These are phyloP conservation scores for Boletus sp. DNA, from an alignment of 768 basidiomycete genomes.

Conservation along the genomic window DNA sequence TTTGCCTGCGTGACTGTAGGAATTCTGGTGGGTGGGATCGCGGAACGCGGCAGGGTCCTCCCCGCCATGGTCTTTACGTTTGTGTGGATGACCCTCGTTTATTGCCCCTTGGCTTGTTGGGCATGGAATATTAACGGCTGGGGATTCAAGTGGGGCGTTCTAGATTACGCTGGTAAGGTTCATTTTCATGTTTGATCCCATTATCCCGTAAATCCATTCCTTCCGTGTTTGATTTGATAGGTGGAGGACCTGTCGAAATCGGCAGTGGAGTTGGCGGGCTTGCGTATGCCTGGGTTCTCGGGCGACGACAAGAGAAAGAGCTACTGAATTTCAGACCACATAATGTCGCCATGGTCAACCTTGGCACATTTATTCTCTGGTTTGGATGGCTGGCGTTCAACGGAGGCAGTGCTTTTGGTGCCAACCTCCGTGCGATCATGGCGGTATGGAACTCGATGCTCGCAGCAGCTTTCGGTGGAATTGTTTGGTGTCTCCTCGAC, in stretches of 20 bases:
- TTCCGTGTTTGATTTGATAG: slow-evolving; percentile 31
- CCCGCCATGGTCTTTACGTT: slow-evolving; percentile 82
- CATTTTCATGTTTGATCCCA: slow-evolving; percentile 2
- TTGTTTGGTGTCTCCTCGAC: slow-evolving; percentile 81
- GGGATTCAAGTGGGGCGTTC: slow-evolving; percentile 79
- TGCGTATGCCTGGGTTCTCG: slow-evolving; percentile 84
- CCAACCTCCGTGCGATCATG: slow-evolving; percentile 81
- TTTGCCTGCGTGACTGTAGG: slow-evolving; percentile 79
- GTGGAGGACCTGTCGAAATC: slow-evolving; percentile 86
- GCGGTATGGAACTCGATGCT: slow-evolving; percentile 90
- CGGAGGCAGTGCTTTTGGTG: slow-evolving; percentile 84
- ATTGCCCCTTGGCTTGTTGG: slow-evolving; percentile 87
- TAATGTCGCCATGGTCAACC: slow-evolving; percentile 77
- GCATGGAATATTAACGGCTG: slow-evolving; percentile 80
- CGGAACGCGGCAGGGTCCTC: slow-evolving; percentile 81
- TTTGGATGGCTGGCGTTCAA: slow-evolving; percentile 91
- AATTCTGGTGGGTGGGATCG: slow-evolving; percentile 75
- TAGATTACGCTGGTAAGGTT: slow-evolving; percentile 79
- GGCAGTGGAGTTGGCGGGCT: slow-evolving; percentile 82
- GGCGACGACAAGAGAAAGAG: slow-evolving; percentile 70
- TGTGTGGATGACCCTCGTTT: slow-evolving; percentile 82
- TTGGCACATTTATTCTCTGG: slow-evolving; percentile 86
- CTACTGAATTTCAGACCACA: slow-evolving; percentile 81
- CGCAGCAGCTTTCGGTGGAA: slow-evolving; percentile 74
- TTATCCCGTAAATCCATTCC: not conserved